Conservation (phyloP, 2,329 filamentous ascomycete species). For the Fusarium sp. region DNA sequence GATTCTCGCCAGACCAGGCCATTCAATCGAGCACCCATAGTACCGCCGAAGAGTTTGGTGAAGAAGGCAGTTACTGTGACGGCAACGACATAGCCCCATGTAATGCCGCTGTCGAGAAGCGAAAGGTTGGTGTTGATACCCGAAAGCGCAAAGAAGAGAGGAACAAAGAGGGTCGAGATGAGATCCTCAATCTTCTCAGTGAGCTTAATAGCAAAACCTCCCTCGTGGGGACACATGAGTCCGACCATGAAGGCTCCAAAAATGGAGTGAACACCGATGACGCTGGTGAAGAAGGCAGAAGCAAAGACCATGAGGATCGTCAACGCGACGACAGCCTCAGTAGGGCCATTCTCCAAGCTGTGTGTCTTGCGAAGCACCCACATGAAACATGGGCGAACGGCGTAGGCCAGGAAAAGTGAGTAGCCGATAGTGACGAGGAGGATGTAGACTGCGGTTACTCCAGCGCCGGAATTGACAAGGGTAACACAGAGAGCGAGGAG, state of each 20-base stretch:
- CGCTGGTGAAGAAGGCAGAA: constrained; percentile 84
- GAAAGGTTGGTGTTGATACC: constrained; percentile 89
- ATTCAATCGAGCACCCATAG: constrained; percentile 75
- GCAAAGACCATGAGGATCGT: constrained; percentile 82
- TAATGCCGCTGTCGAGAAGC: constrained; percentile 80
- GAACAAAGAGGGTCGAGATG: constrained; percentile 83
- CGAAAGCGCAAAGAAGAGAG: constrained; percentile 92
- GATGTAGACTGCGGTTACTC: constrained; percentile 67
- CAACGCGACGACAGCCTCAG: constrained; percentile 83
- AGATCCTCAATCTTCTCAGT: constrained; percentile 95
- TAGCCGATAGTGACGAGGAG: neutral
- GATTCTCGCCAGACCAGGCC: constrained; percentile 88
- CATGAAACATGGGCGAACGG: constrained; percentile 79
- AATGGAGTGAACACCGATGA: constrained; percentile 92
- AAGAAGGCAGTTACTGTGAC: constrained; percentile 84
- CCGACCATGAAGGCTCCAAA: constrained; percentile 92
- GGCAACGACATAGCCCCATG: constrained; percentile 90
- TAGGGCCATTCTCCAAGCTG: constrained; percentile 86
- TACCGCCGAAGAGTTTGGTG: constrained; percentile 85
- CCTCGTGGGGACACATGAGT: constrained; percentile 88
- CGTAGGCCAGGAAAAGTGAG: constrained; percentile 79
- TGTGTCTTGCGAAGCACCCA: constrained; percentile 79
- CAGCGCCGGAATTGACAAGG: constrained; percentile 86
- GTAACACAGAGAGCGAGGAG: constrained; percentile 93
- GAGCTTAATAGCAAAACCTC: constrained; percentile 88